Evolutionary conservation across 129 eudicot genomes (phyloP).

Genomic region (Cynara cardunculus): DNA sequence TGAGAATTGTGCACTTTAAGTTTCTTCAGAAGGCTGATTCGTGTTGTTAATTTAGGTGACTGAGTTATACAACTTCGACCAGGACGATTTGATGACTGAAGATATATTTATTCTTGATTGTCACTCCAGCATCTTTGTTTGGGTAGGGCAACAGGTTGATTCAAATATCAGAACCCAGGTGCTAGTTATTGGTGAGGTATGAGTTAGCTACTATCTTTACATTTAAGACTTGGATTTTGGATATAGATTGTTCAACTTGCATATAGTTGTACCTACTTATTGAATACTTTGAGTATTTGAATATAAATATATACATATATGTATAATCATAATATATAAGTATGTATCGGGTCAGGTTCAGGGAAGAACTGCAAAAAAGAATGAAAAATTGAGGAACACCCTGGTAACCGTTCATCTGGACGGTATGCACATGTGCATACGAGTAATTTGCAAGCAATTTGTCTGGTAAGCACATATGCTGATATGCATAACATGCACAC

Average conservation of each 20-base stretch:
- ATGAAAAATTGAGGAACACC: too few species aligned
- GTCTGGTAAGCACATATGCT: too few species aligned
- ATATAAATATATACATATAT: too few species aligned
- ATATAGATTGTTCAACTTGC: background rate
- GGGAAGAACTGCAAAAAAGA: too few species aligned
- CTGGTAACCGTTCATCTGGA: too few species aligned
- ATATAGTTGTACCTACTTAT: background rate
- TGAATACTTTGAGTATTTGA: background rate
- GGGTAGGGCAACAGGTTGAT: slow-evolving; percentile 87
- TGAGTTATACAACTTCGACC: slow-evolving; percentile 81
- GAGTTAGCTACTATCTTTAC: background rate
- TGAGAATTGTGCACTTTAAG: background rate
- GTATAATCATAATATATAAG: too few species aligned
- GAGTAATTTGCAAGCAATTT: too few species aligned
- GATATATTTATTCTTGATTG: slow-evolving; percentile 85
- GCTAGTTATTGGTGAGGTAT: slow-evolving; percentile 75
- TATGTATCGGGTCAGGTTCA: too few species aligned
- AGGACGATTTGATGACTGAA: slow-evolving; percentile 93
- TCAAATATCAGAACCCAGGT: slow-evolving; percentile 61
- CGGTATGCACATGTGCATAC: too few species aligned
- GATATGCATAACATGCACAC: too few species aligned
- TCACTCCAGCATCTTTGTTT: slow-evolving; percentile 77
- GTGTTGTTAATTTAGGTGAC: slow-evolving; percentile 48
- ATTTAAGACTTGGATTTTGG: background rate
- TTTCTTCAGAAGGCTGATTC: background rate